Evolutionary conservation across 2,329 filamentous ascomycete species (phyloP).

Genomic region (Penicillium sclerotigenum): DNA sequence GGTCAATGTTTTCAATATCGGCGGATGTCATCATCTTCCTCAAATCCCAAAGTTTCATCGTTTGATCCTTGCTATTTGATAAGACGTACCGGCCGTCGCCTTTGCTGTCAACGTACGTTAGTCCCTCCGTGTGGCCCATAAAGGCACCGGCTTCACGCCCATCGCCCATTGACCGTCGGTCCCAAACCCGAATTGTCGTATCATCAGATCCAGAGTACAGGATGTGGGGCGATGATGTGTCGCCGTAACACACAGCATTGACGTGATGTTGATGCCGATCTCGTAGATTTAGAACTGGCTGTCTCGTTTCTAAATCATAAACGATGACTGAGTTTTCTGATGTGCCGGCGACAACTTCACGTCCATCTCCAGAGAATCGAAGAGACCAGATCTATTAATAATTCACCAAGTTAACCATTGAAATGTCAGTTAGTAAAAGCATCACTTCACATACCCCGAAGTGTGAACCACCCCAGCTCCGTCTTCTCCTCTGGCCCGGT

Average conservation of each 20-base stretch:
- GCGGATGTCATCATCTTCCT: slow-evolving; percentile 80
- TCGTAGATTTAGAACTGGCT: slow-evolving; percentile 68
- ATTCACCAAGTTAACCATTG: slow-evolving; percentile 17
- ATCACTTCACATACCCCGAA: slow-evolving; percentile 42
- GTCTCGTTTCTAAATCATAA: slow-evolving; percentile 83
- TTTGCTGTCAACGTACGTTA: slow-evolving; percentile 73
- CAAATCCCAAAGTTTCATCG: slow-evolving; percentile 95
- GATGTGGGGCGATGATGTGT: slow-evolving; percentile 83
- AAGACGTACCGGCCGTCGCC: slow-evolving; percentile 86
- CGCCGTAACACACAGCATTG: slow-evolving; percentile 94
- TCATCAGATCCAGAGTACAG: slow-evolving; percentile 96
- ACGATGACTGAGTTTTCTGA: slow-evolving; percentile 76
- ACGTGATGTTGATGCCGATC: slow-evolving; percentile 83
- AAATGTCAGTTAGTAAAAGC: not conserved
- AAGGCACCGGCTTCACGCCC: slow-evolving; percentile 63
- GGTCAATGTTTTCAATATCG: slow-evolving; percentile 52
- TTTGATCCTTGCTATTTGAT: slow-evolving; percentile 93
- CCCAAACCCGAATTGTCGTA: slow-evolving; percentile 92
- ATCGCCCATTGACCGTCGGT: slow-evolving; percentile 67
- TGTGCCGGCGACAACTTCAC: slow-evolving; percentile 87
- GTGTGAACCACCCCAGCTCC: slow-evolving; percentile 33
- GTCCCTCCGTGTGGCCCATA: slow-evolving; percentile 62
- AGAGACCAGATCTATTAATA: slow-evolving; percentile 72
- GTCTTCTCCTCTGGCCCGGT: slow-evolving; percentile 40
- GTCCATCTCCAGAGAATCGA: slow-evolving; percentile 86